A percentile compares a stretch with the other conserved stretches of the same genome.
phyloP scores from a whole-genome alignment of 257 asterid genomes.

The Solanum infundibuliforme region DNA sequence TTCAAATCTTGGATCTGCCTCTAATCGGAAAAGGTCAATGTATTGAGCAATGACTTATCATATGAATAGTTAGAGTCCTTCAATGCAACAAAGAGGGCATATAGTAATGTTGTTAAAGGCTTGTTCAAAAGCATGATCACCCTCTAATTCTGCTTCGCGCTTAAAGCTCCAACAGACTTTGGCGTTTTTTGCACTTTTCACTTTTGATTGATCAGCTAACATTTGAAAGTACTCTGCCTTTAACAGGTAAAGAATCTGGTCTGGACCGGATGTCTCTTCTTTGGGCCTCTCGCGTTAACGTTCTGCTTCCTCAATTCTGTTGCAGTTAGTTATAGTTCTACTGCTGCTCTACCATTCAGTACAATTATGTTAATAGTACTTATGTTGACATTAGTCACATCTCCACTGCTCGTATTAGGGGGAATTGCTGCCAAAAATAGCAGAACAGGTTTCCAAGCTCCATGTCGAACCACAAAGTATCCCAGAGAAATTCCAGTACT shows the following conservation, averaged over 20 bases:
- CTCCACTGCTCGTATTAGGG: conserved; percentile 14
- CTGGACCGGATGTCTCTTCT: conserved; percentile 13
- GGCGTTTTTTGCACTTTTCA: not conserved
- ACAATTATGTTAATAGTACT: conserved; percentile 9
- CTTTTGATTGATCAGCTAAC: not conserved
- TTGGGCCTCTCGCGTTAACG: conserved; percentile 10
- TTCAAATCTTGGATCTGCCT: not conserved
- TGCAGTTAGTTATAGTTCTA: conserved; percentile 9
- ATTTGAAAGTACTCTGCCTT: not conserved
- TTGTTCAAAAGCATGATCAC: not conserved
- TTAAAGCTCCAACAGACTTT: too few species aligned
- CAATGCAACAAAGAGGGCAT: not conserved
- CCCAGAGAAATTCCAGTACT: conserved; percentile 20
- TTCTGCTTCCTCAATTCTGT: conserved; percentile 19
- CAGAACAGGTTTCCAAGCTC: conserved; percentile 11
- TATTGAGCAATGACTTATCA: not conserved
- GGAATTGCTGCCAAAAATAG: conserved; percentile 16
- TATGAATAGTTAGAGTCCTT: not conserved
- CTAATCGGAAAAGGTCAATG: not conserved
- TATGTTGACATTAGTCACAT: conserved; percentile 5
- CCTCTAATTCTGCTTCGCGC: too few species aligned
- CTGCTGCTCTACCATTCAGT: conserved; percentile 14
- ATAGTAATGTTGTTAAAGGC: not conserved
- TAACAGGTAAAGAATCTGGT: conserved; percentile 16
- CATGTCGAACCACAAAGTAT: conserved; percentile 17